phyloP scores from a whole-genome alignment of 257 asterid species.

The Ocimum tenuiflorum region DNA sequence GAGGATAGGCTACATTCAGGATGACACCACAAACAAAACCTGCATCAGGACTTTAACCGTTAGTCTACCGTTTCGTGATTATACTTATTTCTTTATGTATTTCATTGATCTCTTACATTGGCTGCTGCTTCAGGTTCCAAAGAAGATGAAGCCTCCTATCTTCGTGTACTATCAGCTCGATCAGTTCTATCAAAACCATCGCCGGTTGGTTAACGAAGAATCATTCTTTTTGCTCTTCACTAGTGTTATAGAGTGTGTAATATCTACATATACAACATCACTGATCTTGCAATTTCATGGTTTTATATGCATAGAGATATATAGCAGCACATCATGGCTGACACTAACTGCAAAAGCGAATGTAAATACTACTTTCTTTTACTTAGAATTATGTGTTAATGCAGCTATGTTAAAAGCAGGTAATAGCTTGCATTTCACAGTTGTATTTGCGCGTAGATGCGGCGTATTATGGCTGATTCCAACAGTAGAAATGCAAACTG shows the following conservation, averaged over 20 bases:
- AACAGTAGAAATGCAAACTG: neutral
- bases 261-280: neutral
- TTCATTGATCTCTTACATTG: neutral
- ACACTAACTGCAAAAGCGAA: neutral
- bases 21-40: slow-evolving; percentile 39
- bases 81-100: neutral
- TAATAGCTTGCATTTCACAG: too few species aligned
- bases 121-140: slow-evolving; percentile 43
- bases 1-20: slow-evolving; percentile 46
- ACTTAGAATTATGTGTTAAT: neutral
- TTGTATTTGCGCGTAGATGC: too few species aligned
- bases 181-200: slow-evolving; percentile 82
- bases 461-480: neutral
- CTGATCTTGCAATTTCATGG: neutral
- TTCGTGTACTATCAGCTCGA: slow-evolving; percentile 75
- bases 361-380: neutral
- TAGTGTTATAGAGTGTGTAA: neutral
- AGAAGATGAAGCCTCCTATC: slow-evolving; percentile 73
- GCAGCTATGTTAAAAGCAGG: slow-evolving; percentile 80
- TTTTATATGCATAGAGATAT: neutral
- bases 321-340: neutral
- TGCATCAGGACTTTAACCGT: slow-evolving; percentile 49
- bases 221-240: neutral
- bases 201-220: slow-evolving; percentile 47
- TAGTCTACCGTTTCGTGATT: slow-evolving; percentile 16